Base-by-base conservation (phyloP, 2,329 filamentous ascomycete species). In the Colletotrichum spaethianum region DNA sequence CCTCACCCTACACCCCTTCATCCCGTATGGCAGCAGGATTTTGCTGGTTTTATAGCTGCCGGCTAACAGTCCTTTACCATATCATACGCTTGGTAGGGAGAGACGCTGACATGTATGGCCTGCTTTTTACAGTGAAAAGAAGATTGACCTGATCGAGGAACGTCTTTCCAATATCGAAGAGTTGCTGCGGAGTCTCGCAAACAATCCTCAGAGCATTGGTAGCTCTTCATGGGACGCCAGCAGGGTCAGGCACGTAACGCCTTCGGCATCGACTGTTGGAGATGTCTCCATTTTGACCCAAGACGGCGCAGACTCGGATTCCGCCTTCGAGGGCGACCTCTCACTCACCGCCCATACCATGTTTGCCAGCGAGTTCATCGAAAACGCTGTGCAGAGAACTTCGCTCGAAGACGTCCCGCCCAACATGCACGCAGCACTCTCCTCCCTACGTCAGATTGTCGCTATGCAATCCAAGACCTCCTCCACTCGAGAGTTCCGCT, bases 291-390 rank as follows among this genome's bases (percentile, higher is more conserved):
- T 55, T 18, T 55, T 71, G 31, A 69, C 69, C 55, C 80, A 79
- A 70, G 83, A 84, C 50, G 83, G 80, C 68, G 81, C 79, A 60
- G 82, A 83, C 18, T 80, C 83, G 7, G 83, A 85, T 65, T 82
- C 82, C 18, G 81, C 81, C 18, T 83, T 86, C 75, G 82, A 86
- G 71, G 86, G 85, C n/a, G 83, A 86, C 75, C 84, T 85, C 1
- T 86, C 85, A 26, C 80, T 88, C 55, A 80, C 85, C 4, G 84
- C 85, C 5, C 86, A 88, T 67, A 86, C 88, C 3, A 83, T 83
- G n/a, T 88, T 89, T 75, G 88, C 86, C 28, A 86, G 82, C 76
- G 85, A 88, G 74, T 87, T 89, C 50, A 83, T 89, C 28, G 87
- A 90, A 75, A 82, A 85, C 69, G 85, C 86, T n/a, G 87, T 88